Percentiles rank a stretch among this genome's conserved stretches.
phyloP scores from a whole-genome alignment of 768 basidiomycete species.

The Coprinopsis sp. region DNA sequence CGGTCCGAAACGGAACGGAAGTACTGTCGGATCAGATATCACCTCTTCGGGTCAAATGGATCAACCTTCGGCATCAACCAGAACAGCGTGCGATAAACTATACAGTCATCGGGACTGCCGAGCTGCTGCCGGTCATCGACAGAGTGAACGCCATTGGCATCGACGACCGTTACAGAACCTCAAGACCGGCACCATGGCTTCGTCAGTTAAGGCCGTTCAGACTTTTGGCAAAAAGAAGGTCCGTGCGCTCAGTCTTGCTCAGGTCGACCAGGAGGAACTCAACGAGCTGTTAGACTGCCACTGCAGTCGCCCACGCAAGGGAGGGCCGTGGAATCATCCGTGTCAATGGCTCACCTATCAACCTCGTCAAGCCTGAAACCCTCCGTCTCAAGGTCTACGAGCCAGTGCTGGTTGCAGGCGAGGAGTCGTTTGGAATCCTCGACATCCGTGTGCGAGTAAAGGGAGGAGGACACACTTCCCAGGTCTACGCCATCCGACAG shows the following conservation, averaged over 20 bases:
- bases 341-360: conserved; percentile 95
- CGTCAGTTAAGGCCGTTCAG: conserved; percentile 87
- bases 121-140: no score
- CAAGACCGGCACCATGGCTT: conserved; percentile 51
- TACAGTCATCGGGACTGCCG: no score
- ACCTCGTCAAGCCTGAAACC: conserved; percentile 92
- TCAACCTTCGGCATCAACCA: no score
- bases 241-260: conserved; percentile 21
- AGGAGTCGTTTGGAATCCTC: conserved; percentile 79
- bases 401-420: conserved; percentile 89
- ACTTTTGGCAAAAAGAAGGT: conserved; percentile 99
- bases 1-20: no score
- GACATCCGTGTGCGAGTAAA: conserved; percentile 98
- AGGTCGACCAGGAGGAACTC: not conserved
- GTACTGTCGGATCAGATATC: no score
- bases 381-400: conserved; percentile 98
- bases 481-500: conserved; percentile 98
- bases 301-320: conserved; percentile 94
- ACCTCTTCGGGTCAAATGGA: no score
- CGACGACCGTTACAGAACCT: no score
- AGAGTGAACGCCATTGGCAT: no score
- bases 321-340: conserved; percentile 96
- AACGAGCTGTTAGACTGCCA: conserved; percentile 69
- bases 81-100: no score
- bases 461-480: conserved; percentile 99